Percentiles rank a stretch among this genome's conserved stretches.
Conservation (phyloP, 208 protist genomes). For the Histomonas meleagridis region DNA sequence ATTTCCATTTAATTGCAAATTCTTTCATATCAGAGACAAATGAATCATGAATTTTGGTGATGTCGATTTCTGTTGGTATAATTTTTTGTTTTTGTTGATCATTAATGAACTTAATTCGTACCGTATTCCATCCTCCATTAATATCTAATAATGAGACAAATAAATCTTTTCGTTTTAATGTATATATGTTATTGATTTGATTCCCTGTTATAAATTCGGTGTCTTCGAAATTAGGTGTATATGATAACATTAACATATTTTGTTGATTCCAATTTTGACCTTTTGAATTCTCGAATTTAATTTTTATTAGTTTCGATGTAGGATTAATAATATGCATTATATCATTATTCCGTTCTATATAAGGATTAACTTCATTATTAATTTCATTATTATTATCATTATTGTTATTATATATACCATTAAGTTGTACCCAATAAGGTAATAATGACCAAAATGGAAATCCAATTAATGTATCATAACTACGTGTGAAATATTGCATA, state of each 20-base stretch:
- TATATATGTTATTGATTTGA: not conserved
- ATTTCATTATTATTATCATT: not conserved
- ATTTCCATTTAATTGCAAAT: not conserved
- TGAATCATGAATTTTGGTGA: not conserved
- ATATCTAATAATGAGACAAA: not conserved
- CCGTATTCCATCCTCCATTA: not conserved
- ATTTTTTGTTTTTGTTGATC: not conserved
- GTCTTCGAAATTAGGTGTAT: not conserved
- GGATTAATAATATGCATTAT: not conserved
- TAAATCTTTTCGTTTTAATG: not conserved
- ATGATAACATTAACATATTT: not conserved
- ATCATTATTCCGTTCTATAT: not conserved
- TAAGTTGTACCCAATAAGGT: not conserved
- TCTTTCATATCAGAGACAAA: not conserved
- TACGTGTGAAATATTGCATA: not conserved
- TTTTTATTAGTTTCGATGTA: not conserved
- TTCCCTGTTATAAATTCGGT: not conserved
- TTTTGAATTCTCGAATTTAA: too few relatives aligned
- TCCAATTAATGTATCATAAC: not conserved
- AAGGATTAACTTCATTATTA: not conserved
- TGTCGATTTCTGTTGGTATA: not conserved
- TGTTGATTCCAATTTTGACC: not conserved
- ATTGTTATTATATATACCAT: not conserved
- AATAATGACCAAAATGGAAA: not conserved
- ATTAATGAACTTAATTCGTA: not conserved